These are phyloP conservation scores for Daldinia sp. DNA, from an alignment of 2,329 filamentous ascomycete genomes.

Conservation along the genomic window DNA sequence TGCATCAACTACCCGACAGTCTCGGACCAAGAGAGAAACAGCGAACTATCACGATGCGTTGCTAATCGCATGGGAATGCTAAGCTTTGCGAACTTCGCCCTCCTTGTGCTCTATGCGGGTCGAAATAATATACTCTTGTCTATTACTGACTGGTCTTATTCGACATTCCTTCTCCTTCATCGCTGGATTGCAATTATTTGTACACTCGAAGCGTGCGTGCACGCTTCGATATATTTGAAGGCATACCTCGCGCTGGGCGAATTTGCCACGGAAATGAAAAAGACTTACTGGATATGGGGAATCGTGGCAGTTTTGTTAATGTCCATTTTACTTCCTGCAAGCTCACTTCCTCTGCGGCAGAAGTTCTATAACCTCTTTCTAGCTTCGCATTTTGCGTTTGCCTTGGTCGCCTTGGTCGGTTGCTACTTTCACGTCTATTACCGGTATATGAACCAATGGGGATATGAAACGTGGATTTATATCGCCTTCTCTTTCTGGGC, in stretches of 20 bases:
- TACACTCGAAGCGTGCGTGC: constrained; percentile 48
- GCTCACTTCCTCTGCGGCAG: constrained; percentile 48
- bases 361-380: constrained; percentile 51
- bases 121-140: constrained; percentile 49
- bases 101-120: constrained; percentile 48
- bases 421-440: constrained; percentile 47
- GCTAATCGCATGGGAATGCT: constrained; percentile 49
- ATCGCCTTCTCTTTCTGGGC: constrained; percentile 46
- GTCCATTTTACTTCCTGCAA: constrained; percentile 44
- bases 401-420: constrained; percentile 46
- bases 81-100: constrained; percentile 47
- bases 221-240: constrained; percentile 45
- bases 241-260: background rate
- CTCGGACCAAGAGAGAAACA: constrained; percentile 44
- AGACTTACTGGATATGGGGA: constrained; percentile 44
- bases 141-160: constrained; percentile 49
- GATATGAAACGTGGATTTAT: constrained; percentile 49
- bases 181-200: constrained; percentile 50
- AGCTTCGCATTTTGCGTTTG: constrained; percentile 47
- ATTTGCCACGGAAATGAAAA: constrained; percentile 12
- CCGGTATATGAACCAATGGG: constrained; percentile 44
- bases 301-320: constrained; percentile 47
- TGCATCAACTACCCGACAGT: constrained; percentile 50
- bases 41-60: constrained; percentile 40
- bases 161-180: constrained; percentile 49